phyloP scores from a whole-genome alignment of 495 filamentous ascomycete genomes.

The Cercophora sp. region DNA sequence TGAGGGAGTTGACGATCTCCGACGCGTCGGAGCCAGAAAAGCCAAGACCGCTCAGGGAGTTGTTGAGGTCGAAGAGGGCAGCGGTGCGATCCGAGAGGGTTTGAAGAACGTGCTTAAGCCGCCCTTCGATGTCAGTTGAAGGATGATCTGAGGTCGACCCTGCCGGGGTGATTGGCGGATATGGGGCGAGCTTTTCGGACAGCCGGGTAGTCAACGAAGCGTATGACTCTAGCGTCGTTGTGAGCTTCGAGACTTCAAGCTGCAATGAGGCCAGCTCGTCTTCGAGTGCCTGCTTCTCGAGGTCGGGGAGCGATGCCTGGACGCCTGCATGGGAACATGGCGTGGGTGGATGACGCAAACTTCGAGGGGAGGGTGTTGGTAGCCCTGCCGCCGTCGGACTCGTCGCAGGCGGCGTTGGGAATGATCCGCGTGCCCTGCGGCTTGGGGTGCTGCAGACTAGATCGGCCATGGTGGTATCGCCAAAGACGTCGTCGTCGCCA shows the following conservation, averaged over 20 bases:
- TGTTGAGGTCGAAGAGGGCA: conserved; percentile 30
- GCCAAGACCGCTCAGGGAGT: conserved; percentile 46
- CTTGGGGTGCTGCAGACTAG: conserved; percentile 42
- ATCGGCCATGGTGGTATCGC: conserved; percentile 35
- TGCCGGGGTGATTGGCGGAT: background rate
- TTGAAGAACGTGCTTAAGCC: conserved; percentile 31
- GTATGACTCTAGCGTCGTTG: conserved; percentile 36
- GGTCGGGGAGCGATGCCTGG: conserved; percentile 38
- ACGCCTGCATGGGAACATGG: conserved; percentile 25
- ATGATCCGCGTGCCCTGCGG: conserved; percentile 31
- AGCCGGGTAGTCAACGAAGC: conserved; percentile 29
- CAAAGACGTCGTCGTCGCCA: conserved; percentile 30
- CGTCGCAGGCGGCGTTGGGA: conserved; percentile 48
- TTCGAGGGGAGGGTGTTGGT: conserved; percentile 35
- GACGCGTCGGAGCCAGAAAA: conserved; percentile 48
- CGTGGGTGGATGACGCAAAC: background rate
- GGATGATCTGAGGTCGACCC: background rate
- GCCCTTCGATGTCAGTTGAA: conserved; percentile 32
- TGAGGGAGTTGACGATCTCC: conserved; percentile 52
- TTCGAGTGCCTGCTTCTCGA: conserved; percentile 39
- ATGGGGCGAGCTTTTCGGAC: conserved; percentile 26
- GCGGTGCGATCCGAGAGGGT: conserved; percentile 38
- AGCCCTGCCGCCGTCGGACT: conserved; percentile 36
- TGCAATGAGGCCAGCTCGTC: conserved; percentile 37
- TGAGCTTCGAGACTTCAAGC: conserved; percentile 37